phyloP scores from a whole-genome alignment of 1,139 yeast genomes.

The Yamadazyma pseudoaaseri region DNA sequence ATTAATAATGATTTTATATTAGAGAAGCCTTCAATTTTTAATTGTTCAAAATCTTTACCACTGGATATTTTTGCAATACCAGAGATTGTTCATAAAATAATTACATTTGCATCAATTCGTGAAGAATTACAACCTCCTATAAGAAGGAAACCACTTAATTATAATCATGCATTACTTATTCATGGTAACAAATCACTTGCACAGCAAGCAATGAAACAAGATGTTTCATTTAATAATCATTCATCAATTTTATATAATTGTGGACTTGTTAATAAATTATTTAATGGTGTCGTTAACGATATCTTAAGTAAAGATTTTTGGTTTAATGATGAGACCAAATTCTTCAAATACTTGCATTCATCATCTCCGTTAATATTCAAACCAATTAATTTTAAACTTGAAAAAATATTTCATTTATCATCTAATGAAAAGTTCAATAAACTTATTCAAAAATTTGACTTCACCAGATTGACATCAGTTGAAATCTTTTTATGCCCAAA shows the following conservation, averaged over 20 bases:
- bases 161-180: slow-evolving; percentile 49
- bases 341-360: slow-evolving; percentile 39
- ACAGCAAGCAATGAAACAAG: slow-evolving; percentile 44
- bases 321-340: slow-evolving; percentile 50
- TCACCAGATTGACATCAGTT: slow-evolving; percentile 57
- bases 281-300: slow-evolving; percentile 57
- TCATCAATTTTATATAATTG: slow-evolving; percentile 50
- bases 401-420: slow-evolving; percentile 33
- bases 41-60: background rate
- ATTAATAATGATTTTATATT: background rate
- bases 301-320: slow-evolving; percentile 55
- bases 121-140: slow-evolving; percentile 54
- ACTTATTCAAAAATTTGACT: slow-evolving; percentile 28
- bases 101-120: slow-evolving; percentile 56
- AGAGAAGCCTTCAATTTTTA: background rate
- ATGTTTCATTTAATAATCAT: slow-evolving; percentile 2
- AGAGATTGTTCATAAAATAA: slow-evolving; percentile 65
- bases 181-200: slow-evolving; percentile 56
- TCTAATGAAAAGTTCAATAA: slow-evolving; percentile 25
- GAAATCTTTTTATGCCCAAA: slow-evolving; percentile 85
- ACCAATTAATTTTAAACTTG: slow-evolving; percentile 35
- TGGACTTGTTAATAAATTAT: slow-evolving; percentile 63
- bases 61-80: slow-evolving; percentile 69
- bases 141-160: slow-evolving; percentile 67
- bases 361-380: slow-evolving; percentile 11